phyloP scores from a whole-genome alignment of 148 eudicot genomes.

The Spergularia bocconei region DNA sequence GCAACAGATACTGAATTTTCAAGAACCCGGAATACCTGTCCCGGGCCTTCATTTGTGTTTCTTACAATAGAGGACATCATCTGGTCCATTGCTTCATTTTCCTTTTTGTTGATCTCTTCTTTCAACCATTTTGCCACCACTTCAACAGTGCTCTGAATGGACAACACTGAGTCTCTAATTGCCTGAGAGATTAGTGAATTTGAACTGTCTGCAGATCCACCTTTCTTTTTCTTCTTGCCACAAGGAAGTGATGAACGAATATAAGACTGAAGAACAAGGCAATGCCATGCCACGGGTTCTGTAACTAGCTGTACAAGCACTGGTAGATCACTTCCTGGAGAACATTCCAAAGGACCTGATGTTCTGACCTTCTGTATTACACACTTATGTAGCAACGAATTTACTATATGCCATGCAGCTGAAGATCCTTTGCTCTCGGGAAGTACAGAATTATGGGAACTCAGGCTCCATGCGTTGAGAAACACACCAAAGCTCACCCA shows the following conservation, averaged over 20 bases:
- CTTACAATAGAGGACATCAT: slow-evolving; percentile 44
- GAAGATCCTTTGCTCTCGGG: slow-evolving; percentile 28
- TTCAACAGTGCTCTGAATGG: slow-evolving; percentile 48
- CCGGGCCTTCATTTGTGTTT: slow-evolving; percentile 53
- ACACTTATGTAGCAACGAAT: slow-evolving; percentile 49
- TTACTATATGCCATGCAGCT: slow-evolving; percentile 55
- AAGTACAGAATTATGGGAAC: slow-evolving; percentile 45
- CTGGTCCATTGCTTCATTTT: slow-evolving; percentile 41
- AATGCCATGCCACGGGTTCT: slow-evolving; percentile 86
- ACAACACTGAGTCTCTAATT: slow-evolving; percentile 50
- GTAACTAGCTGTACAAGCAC: slow-evolving; percentile 66
- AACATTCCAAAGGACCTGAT: slow-evolving; percentile 41
- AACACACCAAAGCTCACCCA: slow-evolving; percentile 87
- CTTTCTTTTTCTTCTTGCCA: slow-evolving; percentile 96
- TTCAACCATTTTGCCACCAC: slow-evolving; percentile 55
- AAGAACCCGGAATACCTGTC: slow-evolving; percentile 49
- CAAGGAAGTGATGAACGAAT: slow-evolving; percentile 61
- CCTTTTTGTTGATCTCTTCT: slow-evolving; percentile 49
- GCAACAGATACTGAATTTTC: slow-evolving; percentile 33
- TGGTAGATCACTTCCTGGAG: slow-evolving; percentile 57
- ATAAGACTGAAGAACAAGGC: slow-evolving; percentile 62
- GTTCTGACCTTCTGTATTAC: slow-evolving; percentile 46
- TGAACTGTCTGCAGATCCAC: slow-evolving; percentile 49
- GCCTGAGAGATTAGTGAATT: slow-evolving; percentile 46
- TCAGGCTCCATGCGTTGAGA: slow-evolving; percentile 72